Conservation (phyloP, 2,329 filamentous ascomycete species). For the Laburnicola sp. region DNA sequence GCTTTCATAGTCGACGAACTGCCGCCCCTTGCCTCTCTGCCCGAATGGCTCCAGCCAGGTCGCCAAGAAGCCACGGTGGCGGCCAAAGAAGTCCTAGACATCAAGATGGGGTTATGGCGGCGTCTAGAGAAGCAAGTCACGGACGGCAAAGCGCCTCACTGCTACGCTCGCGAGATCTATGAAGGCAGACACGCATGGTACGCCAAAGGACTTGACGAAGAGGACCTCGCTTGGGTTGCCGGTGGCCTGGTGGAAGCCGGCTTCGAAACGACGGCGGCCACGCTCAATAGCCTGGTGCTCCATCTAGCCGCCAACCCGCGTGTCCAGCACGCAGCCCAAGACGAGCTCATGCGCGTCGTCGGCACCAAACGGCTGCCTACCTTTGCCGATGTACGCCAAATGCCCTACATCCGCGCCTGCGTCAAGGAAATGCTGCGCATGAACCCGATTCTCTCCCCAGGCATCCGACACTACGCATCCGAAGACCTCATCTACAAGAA, state of each 20-base stretch:
- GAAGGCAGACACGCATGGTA: slow-evolving; percentile 1
- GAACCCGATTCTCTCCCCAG: slow-evolving; percentile 24
- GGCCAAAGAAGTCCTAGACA: neutral
- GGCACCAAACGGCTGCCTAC: no score
- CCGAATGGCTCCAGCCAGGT: slow-evolving; percentile 16
- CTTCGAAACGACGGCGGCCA: slow-evolving; percentile 33
- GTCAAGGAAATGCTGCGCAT: slow-evolving; percentile 37
- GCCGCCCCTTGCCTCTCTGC: slow-evolving; percentile 17
- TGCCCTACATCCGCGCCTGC: slow-evolving; percentile 34
- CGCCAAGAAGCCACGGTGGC: slow-evolving; percentile 1
- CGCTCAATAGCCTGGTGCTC: slow-evolving; percentile 25
- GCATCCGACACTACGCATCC: slow-evolving; percentile 26
- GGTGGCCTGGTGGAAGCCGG: slow-evolving; percentile 33
- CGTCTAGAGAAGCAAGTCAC: no score
- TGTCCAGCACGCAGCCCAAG: slow-evolving; percentile 10
- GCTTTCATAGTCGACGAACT: slow-evolving; percentile 18
- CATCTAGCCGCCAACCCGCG: slow-evolving; percentile 14
- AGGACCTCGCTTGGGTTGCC: neutral
- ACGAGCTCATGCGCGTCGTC: slow-evolving; percentile 12
- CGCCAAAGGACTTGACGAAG: neutral
- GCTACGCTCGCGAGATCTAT: slow-evolving; percentile 6
- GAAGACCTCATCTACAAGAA: slow-evolving; percentile 36
- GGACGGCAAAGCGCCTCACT: no score
- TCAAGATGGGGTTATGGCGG: no score
- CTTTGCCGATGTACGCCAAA: slow-evolving; percentile 22